A percentile compares a stretch with the other conserved stretches of the same genome.
These are phyloP conservation scores for Leccinum ambiguum DNA, from an alignment of 1,284 basidiomycete genomes.

Conservation along the genomic window DNA sequence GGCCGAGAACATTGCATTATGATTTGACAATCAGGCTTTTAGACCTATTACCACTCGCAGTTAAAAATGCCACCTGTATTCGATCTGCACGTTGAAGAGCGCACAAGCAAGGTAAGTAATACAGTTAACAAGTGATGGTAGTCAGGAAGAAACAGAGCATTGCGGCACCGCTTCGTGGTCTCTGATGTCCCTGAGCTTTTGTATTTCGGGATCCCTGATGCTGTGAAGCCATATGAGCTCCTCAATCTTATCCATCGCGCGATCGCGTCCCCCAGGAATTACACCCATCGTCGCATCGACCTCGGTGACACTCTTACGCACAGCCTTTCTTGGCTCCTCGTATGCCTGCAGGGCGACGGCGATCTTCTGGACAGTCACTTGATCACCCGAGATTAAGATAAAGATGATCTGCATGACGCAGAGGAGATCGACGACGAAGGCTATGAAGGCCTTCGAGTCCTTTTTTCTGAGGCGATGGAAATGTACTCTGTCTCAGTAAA, in stretches of 20 bases:
- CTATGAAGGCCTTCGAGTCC: slow-evolving; percentile 21
- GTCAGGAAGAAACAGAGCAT: slow-evolving; percentile 1
- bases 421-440: slow-evolving; percentile 26
- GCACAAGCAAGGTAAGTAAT: too few relatives aligned
- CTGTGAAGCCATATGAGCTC: slow-evolving; percentile 14
- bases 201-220: slow-evolving; percentile 5
- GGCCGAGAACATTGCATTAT: too few relatives aligned
- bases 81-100: too few relatives aligned
- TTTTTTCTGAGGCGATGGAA: slow-evolving; percentile 4
- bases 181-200: slow-evolving; percentile 1
- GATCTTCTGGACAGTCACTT: background rate
- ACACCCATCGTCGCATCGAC: slow-evolving; percentile 5
- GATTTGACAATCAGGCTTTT: too few relatives aligned
- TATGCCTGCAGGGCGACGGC: slow-evolving; percentile 3
- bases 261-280: slow-evolving; percentile 7
- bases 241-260: slow-evolving; percentile 16
- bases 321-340: background rate
- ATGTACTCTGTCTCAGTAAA: background rate
- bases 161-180: background rate
- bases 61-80: too few relatives aligned
- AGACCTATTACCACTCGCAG: too few relatives aligned
- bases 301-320: background rate
- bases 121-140: too few relatives aligned
- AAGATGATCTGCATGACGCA: slow-evolving; percentile 27
- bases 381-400: slow-evolving; percentile 2